Evolutionary conservation across 768 basidiomycete species (phyloP).

Genomic region (Crepidotus variabilis): DNA sequence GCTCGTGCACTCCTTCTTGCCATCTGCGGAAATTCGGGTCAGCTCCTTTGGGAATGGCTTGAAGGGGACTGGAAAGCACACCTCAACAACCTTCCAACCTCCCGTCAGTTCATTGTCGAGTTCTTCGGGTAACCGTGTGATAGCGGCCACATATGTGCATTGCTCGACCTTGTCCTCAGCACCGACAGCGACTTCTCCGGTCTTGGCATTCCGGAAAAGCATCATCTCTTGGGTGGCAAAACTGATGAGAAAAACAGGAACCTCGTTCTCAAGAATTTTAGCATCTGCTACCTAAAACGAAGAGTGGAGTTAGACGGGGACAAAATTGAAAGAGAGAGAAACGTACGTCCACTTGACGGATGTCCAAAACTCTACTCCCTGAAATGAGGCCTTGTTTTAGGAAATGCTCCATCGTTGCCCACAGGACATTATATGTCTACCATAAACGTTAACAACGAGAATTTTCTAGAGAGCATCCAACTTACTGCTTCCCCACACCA

Average conservation of each 20-base stretch:
- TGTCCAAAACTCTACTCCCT: slow-evolving; percentile 93
- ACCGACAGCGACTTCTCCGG: slow-evolving; percentile 83
- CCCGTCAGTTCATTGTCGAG: slow-evolving; percentile 90
- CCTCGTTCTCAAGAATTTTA: slow-evolving; percentile 85
- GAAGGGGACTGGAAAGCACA: slow-evolving; percentile 32
- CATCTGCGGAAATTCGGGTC: slow-evolving; percentile 24
- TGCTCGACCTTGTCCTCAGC: slow-evolving; percentile 91
- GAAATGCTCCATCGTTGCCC: slow-evolving; percentile 97
- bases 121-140: slow-evolving; percentile 87
- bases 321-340: neutral
- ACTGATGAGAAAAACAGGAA: slow-evolving; percentile 88
- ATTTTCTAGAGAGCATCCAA: neutral
- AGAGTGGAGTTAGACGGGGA: neutral
- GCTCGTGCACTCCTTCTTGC: slow-evolving; percentile 42
- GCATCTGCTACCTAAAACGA: slow-evolving; percentile 68
- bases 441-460: slow-evolving; percentile 8
- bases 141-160: slow-evolving; percentile 86
- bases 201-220: slow-evolving; percentile 85
- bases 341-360: slow-evolving; percentile 93
- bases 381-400: slow-evolving; percentile 86
- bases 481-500: slow-evolving; percentile 98
- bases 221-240: slow-evolving; percentile 95
- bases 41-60: slow-evolving; percentile 3
- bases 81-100: slow-evolving; percentile 98
- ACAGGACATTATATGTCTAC: slow-evolving; percentile 95